phyloP scores from a whole-genome alignment of 192 early-diverging fungal species.

The Bifiguratus adelaidae region DNA sequence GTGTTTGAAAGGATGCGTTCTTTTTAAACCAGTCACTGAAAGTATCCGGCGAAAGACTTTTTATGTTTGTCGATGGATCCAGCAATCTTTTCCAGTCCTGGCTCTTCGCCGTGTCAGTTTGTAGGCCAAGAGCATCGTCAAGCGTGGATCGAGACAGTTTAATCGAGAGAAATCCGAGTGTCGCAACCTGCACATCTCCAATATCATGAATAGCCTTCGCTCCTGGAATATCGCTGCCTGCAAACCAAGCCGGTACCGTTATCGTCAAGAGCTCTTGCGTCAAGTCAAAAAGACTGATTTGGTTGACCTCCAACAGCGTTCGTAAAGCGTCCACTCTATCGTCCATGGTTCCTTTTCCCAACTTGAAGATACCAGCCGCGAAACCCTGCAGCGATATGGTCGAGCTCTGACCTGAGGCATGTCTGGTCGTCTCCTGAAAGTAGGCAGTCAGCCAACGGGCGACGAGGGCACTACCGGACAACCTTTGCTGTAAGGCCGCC shows the following conservation, averaged over 20 bases:
- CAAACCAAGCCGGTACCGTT: slow-evolving; percentile 4
- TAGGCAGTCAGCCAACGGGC: no score
- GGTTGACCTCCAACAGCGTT: neutral
- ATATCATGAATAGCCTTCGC: neutral
- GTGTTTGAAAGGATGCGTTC: neutral
- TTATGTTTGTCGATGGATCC: neutral
- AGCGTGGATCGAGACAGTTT: neutral
- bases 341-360: neutral
- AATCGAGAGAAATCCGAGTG: neutral
- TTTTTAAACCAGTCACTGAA: neutral
- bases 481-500: no score
- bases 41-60: neutral
- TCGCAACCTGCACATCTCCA: neutral
- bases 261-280: neutral
- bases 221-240: neutral
- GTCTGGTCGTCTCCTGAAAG: no score
- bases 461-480: no score
- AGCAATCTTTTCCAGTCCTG: neutral
- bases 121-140: neutral
- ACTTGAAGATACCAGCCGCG: neutral
- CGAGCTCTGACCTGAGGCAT: no score
- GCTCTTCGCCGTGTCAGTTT: neutral
- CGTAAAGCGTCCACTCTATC: neutral
- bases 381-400: neutral
- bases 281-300: neutral